Evolutionary conservation across 2,329 filamentous ascomycete species (phyloP).

Genomic region (Aspergillus udagawae): DNA sequence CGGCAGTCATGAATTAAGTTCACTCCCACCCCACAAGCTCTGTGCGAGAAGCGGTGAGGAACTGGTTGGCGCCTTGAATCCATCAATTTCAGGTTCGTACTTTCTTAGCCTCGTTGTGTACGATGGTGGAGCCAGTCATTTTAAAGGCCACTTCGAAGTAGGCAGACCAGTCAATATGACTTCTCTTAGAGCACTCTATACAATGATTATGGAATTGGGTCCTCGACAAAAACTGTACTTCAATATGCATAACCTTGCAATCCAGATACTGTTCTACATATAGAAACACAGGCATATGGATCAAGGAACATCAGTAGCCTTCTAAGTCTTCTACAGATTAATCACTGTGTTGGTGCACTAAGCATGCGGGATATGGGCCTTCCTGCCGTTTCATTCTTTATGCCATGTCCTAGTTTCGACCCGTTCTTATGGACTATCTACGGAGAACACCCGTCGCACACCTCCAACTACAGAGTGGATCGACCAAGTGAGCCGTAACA

Average conservation of each 20-base stretch:
- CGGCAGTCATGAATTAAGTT: slow-evolving; percentile 3
- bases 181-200: background rate
- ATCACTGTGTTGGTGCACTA: too few relatives aligned
- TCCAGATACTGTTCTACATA: background rate
- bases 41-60: slow-evolving; percentile 18
- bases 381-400: too few relatives aligned
- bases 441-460: too few relatives aligned
- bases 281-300: background rate
- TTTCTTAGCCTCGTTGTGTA: background rate
- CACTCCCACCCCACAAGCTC: background rate
- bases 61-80: slow-evolving; percentile 2
- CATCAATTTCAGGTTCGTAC: background rate
- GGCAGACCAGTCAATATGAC: background rate
- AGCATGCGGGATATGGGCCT: too few relatives aligned
- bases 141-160: background rate
- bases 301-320: background rate
- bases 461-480: background rate
- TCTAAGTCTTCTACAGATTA: background rate
- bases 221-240: background rate
- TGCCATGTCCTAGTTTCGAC: too few relatives aligned
- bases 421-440: background rate
- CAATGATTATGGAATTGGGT: background rate
- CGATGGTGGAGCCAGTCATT: background rate
- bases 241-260: background rate
- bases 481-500: background rate